A percentile compares a stretch with the other conserved stretches of the same genome.
phyloP scores from a whole-genome alignment of 2,329 filamentous ascomycete species.

The Balansia obtecta region DNA sequence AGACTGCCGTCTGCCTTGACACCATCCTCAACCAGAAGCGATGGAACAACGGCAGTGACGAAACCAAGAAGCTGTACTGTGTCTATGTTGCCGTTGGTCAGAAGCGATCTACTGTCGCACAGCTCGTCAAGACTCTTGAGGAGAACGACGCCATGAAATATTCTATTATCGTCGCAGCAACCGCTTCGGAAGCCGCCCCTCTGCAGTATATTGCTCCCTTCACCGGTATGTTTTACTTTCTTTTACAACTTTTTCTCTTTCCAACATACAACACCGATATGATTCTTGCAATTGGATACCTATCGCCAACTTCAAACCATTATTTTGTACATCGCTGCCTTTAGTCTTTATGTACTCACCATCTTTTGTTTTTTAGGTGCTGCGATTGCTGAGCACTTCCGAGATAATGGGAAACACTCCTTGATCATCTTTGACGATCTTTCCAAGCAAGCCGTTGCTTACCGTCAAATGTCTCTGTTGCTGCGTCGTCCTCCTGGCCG shows the following conservation, averaged over 20 bases:
- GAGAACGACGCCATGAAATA: slow-evolving; percentile 99
- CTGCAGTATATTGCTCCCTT: slow-evolving; percentile 92
- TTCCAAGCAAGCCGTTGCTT: slow-evolving; percentile 94
- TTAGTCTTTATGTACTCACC: neutral
- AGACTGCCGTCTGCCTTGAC: slow-evolving; percentile 97
- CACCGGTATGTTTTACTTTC: slow-evolving; percentile 42
- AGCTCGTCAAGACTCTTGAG: slow-evolving; percentile 99
- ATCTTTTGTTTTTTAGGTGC: slow-evolving; percentile 10
- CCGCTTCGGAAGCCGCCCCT: slow-evolving; percentile 91
- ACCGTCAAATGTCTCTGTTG: slow-evolving; percentile 97
- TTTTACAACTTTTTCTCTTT: too few species aligned
- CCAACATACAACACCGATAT: too few species aligned
- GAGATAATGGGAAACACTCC: slow-evolving; percentile 78
- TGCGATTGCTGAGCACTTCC: slow-evolving; percentile 59
- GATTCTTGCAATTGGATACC: too few species aligned
- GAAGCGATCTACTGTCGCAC: slow-evolving; percentile 98
- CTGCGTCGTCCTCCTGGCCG: slow-evolving; percentile 95
- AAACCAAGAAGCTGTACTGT: slow-evolving; percentile 98
- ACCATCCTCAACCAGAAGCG: slow-evolving; percentile 99
- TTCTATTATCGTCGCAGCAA: slow-evolving; percentile 84
- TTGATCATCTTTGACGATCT: slow-evolving; percentile 91
- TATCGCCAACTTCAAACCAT: neutral
- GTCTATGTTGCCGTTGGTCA: slow-evolving; percentile 98
- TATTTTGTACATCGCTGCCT: neutral
- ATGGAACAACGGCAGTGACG: slow-evolving; percentile 81